Evolutionary conservation across 495 filamentous ascomycete species (phyloP), one percentile per base, ranked within the genome.

Genomic region (Aspergillus cavernicola): DNA sequence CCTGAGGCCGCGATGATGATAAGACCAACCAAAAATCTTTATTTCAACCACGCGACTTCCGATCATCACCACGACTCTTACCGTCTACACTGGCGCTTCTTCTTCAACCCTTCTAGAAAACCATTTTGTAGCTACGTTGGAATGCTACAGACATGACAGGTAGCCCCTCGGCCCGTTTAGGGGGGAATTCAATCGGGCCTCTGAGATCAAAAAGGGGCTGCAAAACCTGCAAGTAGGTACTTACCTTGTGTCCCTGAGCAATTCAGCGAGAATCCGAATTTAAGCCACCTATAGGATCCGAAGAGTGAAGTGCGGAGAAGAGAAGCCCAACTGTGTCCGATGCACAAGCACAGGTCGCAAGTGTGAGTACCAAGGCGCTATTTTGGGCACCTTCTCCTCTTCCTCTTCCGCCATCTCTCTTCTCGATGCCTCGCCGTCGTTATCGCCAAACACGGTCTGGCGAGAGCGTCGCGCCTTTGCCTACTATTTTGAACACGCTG

Each of bases 221-320:
- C 58, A 72, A 62, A 56, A 72, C 69, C 9, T 74, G 70, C 69
- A 74, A 71, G 66, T 72, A 52, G 5, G 69, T 61, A 4, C 20
- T 28, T 19, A 8, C 24, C 24, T 28, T 28, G 24, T 4, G 4
- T 48, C 39, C 24, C 26, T 24, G 1, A 32, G 9, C 19, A 24
- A 28, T 22, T 16, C 31, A 2, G 12, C 12, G 16, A 22, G n/a
- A n/a, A n/a, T n/a, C n/a, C n/a, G n/a, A n/a, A n/a, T 0, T 6
- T n/a, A 19, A 19, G 4, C 10, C 20, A 15, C n/a, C 6, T 4
- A 12, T 15, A 72, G 71, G 66, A 68, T 69, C 24, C 73, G 81
- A 49, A 73, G 70, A 46, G 72, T 84, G 26, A 84, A 83, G 56
- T 84, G 80, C 51, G 80, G 79, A 38, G 78, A 84, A 54, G 66